These are phyloP conservation scores for Capronia americana DNA, from an alignment of 2,329 filamentous ascomycete species.

Conservation along the genomic window DNA sequence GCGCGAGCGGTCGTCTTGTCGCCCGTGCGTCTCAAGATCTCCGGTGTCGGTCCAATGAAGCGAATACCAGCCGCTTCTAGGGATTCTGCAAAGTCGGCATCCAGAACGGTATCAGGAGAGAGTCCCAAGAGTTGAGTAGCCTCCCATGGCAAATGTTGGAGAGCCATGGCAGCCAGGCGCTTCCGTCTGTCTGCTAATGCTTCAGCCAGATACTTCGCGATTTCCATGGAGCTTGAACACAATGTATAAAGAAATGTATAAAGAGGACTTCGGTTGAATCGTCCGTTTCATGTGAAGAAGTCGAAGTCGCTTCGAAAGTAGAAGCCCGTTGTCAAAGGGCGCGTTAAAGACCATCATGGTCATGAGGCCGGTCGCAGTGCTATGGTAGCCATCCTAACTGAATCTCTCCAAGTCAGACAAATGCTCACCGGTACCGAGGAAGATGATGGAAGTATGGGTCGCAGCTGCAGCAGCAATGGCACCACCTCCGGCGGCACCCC, in stretches of 20 bases:
- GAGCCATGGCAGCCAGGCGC: too few species aligned
- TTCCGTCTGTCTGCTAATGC: too few species aligned
- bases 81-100: conserved; percentile 42
- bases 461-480: conserved; percentile 97
- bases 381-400: conserved; percentile 12
- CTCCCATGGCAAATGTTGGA: too few species aligned
- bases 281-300: background rate
- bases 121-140: too few species aligned
- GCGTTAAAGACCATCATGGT: background rate
- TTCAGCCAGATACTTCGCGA: too few species aligned
- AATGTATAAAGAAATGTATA: too few species aligned
- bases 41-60: conserved; percentile 44
- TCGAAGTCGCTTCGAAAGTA: background rate
- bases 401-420: conserved; percentile 95
- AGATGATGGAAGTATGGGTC: conserved; percentile 95
- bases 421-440: conserved; percentile 96
- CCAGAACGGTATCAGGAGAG: too few species aligned
- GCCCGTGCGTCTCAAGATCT: conserved; percentile 43
- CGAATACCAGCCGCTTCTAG: conserved; percentile 42
- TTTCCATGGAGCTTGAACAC: too few species aligned
- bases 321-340: background rate
- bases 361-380: background rate
- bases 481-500: conserved; percentile 92
- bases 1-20: conserved; percentile 41
- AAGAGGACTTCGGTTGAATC: background rate